phyloP scores from a whole-genome alignment of 257 asterid species.

The Ilex aquifolium region DNA sequence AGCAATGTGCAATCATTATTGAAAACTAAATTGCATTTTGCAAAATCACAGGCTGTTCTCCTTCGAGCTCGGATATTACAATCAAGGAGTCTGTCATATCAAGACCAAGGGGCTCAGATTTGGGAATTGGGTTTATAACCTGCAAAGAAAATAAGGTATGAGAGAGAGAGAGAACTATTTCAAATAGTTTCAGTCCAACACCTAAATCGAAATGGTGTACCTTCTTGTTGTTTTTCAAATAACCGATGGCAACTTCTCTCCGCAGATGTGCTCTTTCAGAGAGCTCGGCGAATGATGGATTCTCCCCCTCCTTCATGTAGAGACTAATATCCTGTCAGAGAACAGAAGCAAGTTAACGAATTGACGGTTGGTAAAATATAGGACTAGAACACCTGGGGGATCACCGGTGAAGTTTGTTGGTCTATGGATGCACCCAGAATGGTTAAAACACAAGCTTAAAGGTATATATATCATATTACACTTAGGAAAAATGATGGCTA shows the following conservation, averaged over 20 bases:
- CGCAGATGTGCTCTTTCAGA: constrained; percentile 85
- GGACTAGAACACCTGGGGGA: too few relatives aligned
- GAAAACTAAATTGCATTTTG: constrained; percentile 2
- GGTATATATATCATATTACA: too few relatives aligned
- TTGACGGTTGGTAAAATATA: too few relatives aligned
- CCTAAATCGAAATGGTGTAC: constrained; percentile 22
- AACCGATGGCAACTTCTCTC: constrained; percentile 94
- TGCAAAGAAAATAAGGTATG: constrained; percentile 21
- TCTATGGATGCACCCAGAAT: too few relatives aligned
- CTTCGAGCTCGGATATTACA: constrained; percentile 87
- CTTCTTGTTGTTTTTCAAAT: constrained; percentile 68
- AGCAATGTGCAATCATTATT: too few relatives aligned
- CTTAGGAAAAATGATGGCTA: too few relatives aligned
- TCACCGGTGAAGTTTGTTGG: too few relatives aligned
- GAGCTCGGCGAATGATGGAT: constrained; percentile 74
- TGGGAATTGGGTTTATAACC: constrained; percentile 86
- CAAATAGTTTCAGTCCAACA: neutral
- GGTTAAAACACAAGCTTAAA: too few relatives aligned
- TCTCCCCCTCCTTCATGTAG: constrained; percentile 79
- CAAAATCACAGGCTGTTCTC: constrained; percentile 51
- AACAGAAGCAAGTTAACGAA: constrained; percentile 10
- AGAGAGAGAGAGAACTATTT: neutral
- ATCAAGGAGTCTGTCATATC: constrained; percentile 52
- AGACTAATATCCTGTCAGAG: constrained; percentile 60
- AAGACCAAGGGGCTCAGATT: constrained; percentile 60